Evolutionary conservation across 2,329 filamentous ascomycete genomes (phyloP).

Genomic region (Diplodia intermedia): DNA sequence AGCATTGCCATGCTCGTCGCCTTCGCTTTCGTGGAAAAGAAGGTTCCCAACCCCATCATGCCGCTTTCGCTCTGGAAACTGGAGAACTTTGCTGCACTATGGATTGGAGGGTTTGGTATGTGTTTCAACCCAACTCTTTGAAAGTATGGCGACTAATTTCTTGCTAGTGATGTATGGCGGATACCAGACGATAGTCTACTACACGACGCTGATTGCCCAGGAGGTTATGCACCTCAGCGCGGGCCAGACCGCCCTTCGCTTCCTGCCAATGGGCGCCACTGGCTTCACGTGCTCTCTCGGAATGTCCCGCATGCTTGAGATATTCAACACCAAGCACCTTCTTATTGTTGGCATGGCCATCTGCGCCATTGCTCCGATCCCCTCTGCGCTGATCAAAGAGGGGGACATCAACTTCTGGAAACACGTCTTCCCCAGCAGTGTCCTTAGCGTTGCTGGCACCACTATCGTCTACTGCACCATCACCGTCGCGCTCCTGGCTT

Average conservation of each 20-base stretch:
- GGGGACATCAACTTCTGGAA: constrained; percentile 44
- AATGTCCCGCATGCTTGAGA: constrained; percentile 42
- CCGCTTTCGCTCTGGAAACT: constrained; percentile 56
- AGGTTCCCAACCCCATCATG: constrained; percentile 55
- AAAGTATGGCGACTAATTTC: not conserved
- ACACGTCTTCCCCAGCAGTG: constrained; percentile 49
- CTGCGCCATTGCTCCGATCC: constrained; percentile 50
- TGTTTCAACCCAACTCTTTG: constrained; percentile 20
- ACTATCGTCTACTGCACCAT: constrained; percentile 53
- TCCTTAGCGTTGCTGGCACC: constrained; percentile 51
- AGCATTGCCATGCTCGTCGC: constrained; percentile 49
- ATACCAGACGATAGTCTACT: constrained; percentile 54
- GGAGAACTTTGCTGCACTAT: constrained; percentile 55
- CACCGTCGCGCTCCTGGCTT: constrained; percentile 51
- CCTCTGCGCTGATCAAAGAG: constrained; percentile 39
- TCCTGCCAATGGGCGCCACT: constrained; percentile 52
- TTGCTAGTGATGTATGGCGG: constrained; percentile 49
- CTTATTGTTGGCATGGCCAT: constrained; percentile 47
- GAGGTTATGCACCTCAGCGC: constrained; percentile 50
- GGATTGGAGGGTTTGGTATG: constrained; percentile 53
- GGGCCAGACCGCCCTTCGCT: constrained; percentile 50
- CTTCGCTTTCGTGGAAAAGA: constrained; percentile 53
- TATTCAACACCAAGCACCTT: constrained; percentile 49
- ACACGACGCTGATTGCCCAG: constrained; percentile 52
- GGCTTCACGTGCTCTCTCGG: constrained; percentile 45